Evolutionary conservation across 495 filamentous ascomycete species (phyloP).

Genomic region (Aspergillus funiculosus): DNA sequence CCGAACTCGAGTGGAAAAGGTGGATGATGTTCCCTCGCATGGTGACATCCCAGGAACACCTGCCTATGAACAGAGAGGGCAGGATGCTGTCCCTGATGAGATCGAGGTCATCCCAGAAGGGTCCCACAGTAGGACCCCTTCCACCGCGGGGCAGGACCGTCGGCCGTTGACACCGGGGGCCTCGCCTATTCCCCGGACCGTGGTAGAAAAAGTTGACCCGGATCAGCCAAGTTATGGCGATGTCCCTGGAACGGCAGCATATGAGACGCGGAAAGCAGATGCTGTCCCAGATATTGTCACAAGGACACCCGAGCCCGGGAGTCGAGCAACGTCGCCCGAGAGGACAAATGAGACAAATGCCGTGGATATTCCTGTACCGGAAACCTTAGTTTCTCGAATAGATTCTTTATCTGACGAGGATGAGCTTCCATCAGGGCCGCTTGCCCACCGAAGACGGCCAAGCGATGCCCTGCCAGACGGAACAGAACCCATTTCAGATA

Average conservation of each 20-base stretch:
- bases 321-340: constrained; percentile 16
- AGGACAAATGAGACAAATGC: constrained; percentile 18
- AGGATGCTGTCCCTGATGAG: constrained; percentile 63
- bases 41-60: constrained; percentile 59
- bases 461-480: constrained; percentile 48
- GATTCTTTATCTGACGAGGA: constrained; percentile 37
- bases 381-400: constrained; percentile 41
- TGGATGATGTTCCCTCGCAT: constrained; percentile 51
- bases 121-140: constrained; percentile 41
- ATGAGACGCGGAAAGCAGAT: constrained; percentile 69
- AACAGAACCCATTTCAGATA: constrained; percentile 40
- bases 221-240: constrained; percentile 70
- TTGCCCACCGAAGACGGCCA: constrained; percentile 37
- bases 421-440: constrained; percentile 27
- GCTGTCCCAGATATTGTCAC: constrained; percentile 71
- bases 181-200: constrained; percentile 67
- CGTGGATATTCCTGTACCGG: constrained; percentile 34
- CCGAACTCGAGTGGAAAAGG: constrained; percentile 55
- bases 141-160: constrained; percentile 33
- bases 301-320: constrained; percentile 29
- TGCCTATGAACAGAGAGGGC: constrained; percentile 51
- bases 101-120: constrained; percentile 57
- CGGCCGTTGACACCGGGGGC: constrained; percentile 46
- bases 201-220: constrained; percentile 75
- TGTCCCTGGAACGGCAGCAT: constrained; percentile 76